Percentiles rank a stretch among this genome's conserved stretches.
phyloP scores from a whole-genome alignment of 2,329 filamentous ascomycete genomes.

The Xylaria sp. region DNA sequence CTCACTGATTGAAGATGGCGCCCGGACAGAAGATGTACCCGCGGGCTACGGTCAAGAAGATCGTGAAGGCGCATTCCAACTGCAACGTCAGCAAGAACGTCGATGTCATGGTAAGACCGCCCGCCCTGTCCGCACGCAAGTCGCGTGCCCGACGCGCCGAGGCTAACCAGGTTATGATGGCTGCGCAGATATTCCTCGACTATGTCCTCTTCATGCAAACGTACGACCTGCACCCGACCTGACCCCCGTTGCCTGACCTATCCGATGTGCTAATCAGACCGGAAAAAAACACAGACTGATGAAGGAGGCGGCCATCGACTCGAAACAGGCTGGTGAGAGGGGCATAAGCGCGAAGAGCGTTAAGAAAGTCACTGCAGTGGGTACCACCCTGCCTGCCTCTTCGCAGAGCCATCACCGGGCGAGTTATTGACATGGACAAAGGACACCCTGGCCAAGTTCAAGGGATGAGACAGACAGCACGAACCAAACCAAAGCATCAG shows the following conservation, averaged over 20 bases:
- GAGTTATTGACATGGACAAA: conserved; percentile 35
- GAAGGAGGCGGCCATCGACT: conserved; percentile 77
- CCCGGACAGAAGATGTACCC: conserved; percentile 77
- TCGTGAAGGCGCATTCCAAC: conserved; percentile 85
- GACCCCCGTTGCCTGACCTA: not conserved
- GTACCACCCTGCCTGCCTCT: conserved; percentile 31
- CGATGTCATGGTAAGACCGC: conserved; percentile 71
- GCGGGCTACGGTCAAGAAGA: conserved; percentile 82
- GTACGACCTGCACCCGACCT: conserved; percentile 40
- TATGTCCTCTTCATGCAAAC: conserved; percentile 80
- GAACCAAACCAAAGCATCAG: not conserved
- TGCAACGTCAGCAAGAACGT: conserved; percentile 81
- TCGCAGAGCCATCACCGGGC: not conserved
- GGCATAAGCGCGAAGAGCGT: conserved; percentile 75
- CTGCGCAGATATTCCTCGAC: conserved; percentile 74
- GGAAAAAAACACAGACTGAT: conserved; percentile 59
- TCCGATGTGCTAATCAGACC: conserved; percentile 2
- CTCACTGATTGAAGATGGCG: conserved; percentile 49
- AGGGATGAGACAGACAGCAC: conserved; percentile 59
- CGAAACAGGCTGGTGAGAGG: conserved; percentile 73
- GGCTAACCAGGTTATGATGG: conserved; percentile 19
- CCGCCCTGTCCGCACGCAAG: conserved; percentile 20
- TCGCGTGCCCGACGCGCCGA: conserved; percentile 34
- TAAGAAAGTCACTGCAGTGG: conserved; percentile 74
- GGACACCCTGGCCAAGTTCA: conserved; percentile 70